Evolutionary conservation across 1,284 basidiomycete genomes (phyloP), one percentile per base, ranked within the genome.

Genomic region (Trichosporon inkin): DNA sequence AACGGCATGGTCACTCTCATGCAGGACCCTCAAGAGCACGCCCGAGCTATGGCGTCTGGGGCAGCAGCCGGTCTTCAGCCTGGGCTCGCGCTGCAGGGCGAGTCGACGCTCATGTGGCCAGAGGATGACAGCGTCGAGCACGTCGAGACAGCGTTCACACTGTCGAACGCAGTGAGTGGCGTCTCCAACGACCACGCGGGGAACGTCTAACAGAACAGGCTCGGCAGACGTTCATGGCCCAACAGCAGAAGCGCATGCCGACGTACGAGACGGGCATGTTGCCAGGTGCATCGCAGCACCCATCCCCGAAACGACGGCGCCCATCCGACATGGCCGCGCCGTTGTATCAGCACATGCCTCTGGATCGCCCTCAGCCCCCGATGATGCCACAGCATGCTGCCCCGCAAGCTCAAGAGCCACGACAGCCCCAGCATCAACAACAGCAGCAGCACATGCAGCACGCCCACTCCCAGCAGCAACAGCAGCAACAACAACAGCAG

Each of bases 131-230:
- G 63, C 37, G 47, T 60, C 10, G 63, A 64, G 22, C 54, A 37
- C 19, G 58, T 68, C 24, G 71, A 72, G 11, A 62, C 63, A 1
- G 62, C 66, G 19, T 71, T 74, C 55, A 60, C 60, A 0, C 57
- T 72, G 54, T 34, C 34, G 17, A 36, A 37, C 11, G 51, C 51
- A 36, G 34, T 53, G 51, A 53, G 35, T 36, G 51, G 19, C 51
- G n/a, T 11, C 19, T 17, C 6, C 17, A 16, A 2, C 8, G 1
- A 14, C n/a, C n/a, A 10, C 8, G n/a, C 16, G 2, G 10, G 5
- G 20, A 20, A 10, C 8, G 22, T 17, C 56, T 61, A 14, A 62
- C 41, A 28, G 8, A 40, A 13, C 52, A 62, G 39, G 40, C 37
- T 5, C 59, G 41, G 6, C 66, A 66, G 16, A 28, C 58, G 5